Conservation (phyloP, 2,329 filamentous ascomycete species). For the Trichoderma atroviride region DNA sequence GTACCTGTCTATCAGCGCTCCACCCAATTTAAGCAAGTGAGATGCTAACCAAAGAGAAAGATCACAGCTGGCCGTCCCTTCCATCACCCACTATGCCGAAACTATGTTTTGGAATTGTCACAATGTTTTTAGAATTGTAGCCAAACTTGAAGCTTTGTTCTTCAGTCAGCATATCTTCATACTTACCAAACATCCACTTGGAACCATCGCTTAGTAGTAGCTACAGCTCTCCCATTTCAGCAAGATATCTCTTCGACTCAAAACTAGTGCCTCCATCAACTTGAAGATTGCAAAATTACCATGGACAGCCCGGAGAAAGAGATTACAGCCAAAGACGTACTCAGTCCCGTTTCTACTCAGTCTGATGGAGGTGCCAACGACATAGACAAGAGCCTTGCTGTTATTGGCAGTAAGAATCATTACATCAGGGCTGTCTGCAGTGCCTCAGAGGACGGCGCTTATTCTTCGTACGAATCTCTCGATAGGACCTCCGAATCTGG, state of each 20-base stretch:
- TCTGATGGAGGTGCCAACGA: neutral
- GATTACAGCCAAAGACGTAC: neutral
- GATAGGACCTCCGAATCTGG: neutral
- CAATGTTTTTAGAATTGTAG: neutral
- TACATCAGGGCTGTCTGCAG: neutral
- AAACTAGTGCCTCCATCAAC: neutral
- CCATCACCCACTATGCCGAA: neutral
- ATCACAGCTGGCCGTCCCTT: neutral
- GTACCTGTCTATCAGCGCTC: too few species aligned
- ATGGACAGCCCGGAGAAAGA: neutral
- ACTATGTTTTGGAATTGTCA: neutral
- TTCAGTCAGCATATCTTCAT: neutral
- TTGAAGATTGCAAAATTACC: neutral
- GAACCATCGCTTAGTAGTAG: neutral
- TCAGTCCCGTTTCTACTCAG: neutral
- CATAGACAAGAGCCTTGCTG: neutral
- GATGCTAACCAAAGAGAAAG: neutral
- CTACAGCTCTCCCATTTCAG: neutral
- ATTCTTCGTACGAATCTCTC: neutral
- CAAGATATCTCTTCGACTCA: neutral
- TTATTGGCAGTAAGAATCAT: neutral
- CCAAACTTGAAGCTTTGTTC: neutral
- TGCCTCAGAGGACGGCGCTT: neutral
- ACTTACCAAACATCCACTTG: neutral
- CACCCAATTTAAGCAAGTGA: neutral